Evolutionary conservation across 768 basidiomycete species (phyloP).

Genomic region (Podaxis rugospora): DNA sequence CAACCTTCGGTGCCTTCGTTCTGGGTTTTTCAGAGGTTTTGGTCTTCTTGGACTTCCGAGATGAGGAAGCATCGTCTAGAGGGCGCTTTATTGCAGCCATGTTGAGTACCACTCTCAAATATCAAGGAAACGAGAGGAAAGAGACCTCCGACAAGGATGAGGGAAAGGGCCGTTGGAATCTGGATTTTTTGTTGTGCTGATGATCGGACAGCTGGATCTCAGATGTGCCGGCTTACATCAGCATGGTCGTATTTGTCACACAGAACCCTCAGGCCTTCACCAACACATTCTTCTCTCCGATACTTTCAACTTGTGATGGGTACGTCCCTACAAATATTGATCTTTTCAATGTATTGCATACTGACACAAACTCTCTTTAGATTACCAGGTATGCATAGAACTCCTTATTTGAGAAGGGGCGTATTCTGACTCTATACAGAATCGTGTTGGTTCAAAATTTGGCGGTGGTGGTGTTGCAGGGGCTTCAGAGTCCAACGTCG

Average conservation of each 20-base stretch:
- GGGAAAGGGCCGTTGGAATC: slow-evolving; percentile 1
- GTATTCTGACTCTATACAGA: slow-evolving; percentile 39
- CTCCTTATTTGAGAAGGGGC: not conserved
- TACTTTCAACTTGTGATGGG: slow-evolving; percentile 26
- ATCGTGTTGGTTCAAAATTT: slow-evolving; percentile 94
- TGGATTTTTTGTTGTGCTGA: slow-evolving; percentile 21
- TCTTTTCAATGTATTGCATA: not conserved
- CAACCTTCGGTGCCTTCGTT: slow-evolving; percentile 20
- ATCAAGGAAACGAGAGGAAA: not conserved
- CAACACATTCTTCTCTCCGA: not conserved
- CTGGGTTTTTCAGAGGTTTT: slow-evolving; percentile 33
- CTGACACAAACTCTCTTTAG: slow-evolving; percentile 29
- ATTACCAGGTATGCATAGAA: slow-evolving; percentile 56
- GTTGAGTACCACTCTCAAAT: slow-evolving; percentile 12
- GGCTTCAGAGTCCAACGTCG: slow-evolving; percentile 91
- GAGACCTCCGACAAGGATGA: slow-evolving; percentile 2
- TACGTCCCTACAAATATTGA: slow-evolving; percentile 19
- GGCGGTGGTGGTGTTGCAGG: slow-evolving; percentile 96
- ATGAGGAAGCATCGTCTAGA: slow-evolving; percentile 47
- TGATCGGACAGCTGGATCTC: slow-evolving; percentile 21
- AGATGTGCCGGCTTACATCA: slow-evolving; percentile 14
- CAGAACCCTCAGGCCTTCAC: not conserved
- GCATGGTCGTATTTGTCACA: not conserved
- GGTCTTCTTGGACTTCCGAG: slow-evolving; percentile 56
- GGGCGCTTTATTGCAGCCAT: slow-evolving; percentile 57